Percentiles rank a stretch among this genome's conserved stretches.
Conservation (phyloP, 305 asterid species). For the Euphrasia arctica region DNA sequence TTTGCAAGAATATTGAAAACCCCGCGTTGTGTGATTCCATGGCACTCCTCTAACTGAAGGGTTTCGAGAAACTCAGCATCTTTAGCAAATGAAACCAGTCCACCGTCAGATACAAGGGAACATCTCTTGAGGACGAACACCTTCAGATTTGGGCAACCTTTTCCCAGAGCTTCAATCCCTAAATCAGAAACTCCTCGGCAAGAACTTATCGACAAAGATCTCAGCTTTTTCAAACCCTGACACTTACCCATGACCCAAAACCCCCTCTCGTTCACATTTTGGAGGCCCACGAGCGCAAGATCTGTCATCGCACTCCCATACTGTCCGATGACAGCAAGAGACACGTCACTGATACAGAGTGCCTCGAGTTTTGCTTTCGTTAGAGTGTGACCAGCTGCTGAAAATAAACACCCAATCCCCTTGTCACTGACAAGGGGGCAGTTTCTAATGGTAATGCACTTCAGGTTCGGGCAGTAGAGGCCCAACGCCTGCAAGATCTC, state of each 20-base stretch:
- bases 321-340: constrained; percentile 80
- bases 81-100: constrained; percentile 53
- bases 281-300: constrained; percentile 48
- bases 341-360: constrained; percentile 55
- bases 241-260: constrained; percentile 89
- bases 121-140: constrained; percentile 48
- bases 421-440: constrained; percentile 69
- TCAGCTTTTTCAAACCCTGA: constrained; percentile 61
- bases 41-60: constrained; percentile 71
- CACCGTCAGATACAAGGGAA: constrained; percentile 54
- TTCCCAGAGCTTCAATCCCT: constrained; percentile 53
- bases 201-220: constrained; percentile 47
- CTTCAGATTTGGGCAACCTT: constrained; percentile 62
- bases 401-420: constrained; percentile 60
- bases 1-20: constrained; percentile 48
- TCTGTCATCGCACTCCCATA: constrained; percentile 63
- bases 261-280: constrained; percentile 72
- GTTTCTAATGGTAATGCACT: constrained; percentile 48
- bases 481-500: constrained; percentile 60
- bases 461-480: constrained; percentile 53
- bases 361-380: constrained; percentile 52
- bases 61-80: constrained; percentile 49
- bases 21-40: constrained; percentile 67
- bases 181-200: constrained; percentile 70
- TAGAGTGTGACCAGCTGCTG: constrained; percentile 59